Evolutionary conservation across 495 filamentous ascomycete species (phyloP).

Genomic region (Penicillium waksmanii): DNA sequence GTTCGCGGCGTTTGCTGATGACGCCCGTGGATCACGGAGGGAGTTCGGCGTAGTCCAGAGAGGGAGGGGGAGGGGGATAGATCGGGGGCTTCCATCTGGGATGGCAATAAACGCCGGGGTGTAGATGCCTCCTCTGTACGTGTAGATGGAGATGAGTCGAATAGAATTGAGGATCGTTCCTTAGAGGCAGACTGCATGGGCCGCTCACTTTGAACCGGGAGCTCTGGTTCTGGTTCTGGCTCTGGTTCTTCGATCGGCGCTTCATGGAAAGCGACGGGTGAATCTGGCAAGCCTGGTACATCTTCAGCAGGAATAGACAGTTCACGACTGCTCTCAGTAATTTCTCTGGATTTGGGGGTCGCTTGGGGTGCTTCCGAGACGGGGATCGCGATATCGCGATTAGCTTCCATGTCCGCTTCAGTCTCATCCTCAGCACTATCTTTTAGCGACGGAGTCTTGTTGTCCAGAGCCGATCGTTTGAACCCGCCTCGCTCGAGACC

Average conservation of each 20-base stretch:
- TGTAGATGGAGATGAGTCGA: conserved; percentile 56
- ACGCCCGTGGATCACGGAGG: conserved; percentile 42
- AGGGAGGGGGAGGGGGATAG: conserved; percentile 29
- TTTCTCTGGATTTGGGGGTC: conserved; percentile 25
- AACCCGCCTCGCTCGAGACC: conserved; percentile 41
- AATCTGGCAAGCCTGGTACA: too few species aligned
- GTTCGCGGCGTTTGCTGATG: conserved; percentile 34
- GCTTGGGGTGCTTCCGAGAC: conserved; percentile 53
- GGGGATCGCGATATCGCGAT: conserved; percentile 55
- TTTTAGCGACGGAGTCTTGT: conserved; percentile 38
- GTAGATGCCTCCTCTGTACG: conserved; percentile 25
- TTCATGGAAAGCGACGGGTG: neutral
- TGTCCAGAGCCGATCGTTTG: conserved; percentile 30
- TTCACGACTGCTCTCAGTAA: conserved; percentile 15
- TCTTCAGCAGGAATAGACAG: conserved; percentile 9
- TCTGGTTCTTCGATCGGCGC: conserved; percentile 18
- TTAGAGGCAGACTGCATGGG: conserved; percentile 56
- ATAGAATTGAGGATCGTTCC: conserved; percentile 56
- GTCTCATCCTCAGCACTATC: conserved; percentile 55
- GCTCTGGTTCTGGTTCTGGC: conserved; percentile 25
- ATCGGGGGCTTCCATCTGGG: conserved; percentile 19
- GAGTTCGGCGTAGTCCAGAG: conserved; percentile 39
- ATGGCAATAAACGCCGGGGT: conserved; percentile 24
- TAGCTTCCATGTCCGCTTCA: conserved; percentile 39
- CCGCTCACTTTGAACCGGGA: conserved; percentile 15